Evolutionary conservation across 495 filamentous ascomycete species (phyloP).

Genomic region (Aspergillus haitiensis): DNA sequence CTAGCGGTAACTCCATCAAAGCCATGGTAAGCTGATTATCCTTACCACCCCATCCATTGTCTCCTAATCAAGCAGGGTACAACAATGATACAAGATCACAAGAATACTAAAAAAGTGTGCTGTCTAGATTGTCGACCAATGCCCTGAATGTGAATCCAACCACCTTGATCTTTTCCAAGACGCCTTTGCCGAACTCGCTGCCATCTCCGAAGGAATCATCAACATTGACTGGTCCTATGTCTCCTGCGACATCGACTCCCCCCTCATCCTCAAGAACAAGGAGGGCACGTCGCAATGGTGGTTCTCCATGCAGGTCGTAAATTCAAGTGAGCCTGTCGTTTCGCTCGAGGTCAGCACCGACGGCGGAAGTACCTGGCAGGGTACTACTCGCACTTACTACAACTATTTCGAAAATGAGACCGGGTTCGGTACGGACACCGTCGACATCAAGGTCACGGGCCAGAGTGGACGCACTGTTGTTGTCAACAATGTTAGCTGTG

Average conservation of each 20-base stretch:
- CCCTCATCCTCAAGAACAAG: slow-evolving; percentile 58
- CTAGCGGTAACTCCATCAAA: slow-evolving; percentile 56
- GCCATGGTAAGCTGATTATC: slow-evolving; percentile 54
- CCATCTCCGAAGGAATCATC: slow-evolving; percentile 53
- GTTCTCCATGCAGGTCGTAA: slow-evolving; percentile 62
- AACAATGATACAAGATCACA: background rate
- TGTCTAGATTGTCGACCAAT: slow-evolving; percentile 58
- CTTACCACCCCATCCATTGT: too few species aligned
- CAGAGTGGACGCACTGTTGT: slow-evolving; percentile 42
- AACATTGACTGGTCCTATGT: slow-evolving; percentile 53
- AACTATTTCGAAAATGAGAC: slow-evolving; percentile 60
- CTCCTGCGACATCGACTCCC: slow-evolving; percentile 51
- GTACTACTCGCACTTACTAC: slow-evolving; percentile 50
- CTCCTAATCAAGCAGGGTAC: background rate
- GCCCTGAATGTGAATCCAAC: slow-evolving; percentile 55
- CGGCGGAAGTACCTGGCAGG: slow-evolving; percentile 53
- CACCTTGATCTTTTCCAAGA: slow-evolving; percentile 61
- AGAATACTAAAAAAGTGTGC: background rate
- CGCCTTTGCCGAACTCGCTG: slow-evolving; percentile 52
- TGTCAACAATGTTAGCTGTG: slow-evolving; percentile 31
- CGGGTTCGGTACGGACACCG: slow-evolving; percentile 53
- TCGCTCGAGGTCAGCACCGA: slow-evolving; percentile 59
- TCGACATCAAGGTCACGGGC: slow-evolving; percentile 55
- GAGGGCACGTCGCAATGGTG: slow-evolving; percentile 52
- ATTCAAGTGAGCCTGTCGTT: slow-evolving; percentile 53